phyloP scores from a whole-genome alignment of 768 basidiomycete species.

The Heimioporus sp. region DNA sequence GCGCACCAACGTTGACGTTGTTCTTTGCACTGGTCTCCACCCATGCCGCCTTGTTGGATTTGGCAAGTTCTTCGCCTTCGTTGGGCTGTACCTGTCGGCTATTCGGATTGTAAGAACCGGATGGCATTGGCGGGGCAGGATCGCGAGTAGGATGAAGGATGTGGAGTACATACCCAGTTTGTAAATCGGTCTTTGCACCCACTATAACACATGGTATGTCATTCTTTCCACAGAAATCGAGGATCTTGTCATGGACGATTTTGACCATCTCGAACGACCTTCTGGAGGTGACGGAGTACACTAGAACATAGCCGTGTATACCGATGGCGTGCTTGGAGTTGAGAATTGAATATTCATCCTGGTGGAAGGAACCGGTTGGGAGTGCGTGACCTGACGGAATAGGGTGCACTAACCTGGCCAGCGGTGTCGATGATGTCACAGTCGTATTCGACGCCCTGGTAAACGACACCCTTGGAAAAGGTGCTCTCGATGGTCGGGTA shows the following conservation, averaged over 20 bases:
- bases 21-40: constrained; percentile 89
- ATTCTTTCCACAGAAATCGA: constrained; percentile 79
- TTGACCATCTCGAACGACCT: constrained; percentile 95
- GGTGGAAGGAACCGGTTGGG: neutral
- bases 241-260: constrained; percentile 90
- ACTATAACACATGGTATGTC: constrained; percentile 93
- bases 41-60: constrained; percentile 70
- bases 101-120: constrained; percentile 32
- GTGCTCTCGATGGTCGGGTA: constrained; percentile 95
- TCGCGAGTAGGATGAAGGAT: constrained; percentile 4
- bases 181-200: constrained; percentile 87
- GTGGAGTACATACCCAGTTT: constrained; percentile 56
- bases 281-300: constrained; percentile 88
- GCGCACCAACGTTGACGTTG: constrained; percentile 86
- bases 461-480: constrained; percentile 79
- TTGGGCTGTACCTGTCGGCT: constrained; percentile 70
- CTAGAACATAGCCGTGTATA: constrained; percentile 95
- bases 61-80: constrained; percentile 78
- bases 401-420: constrained; percentile 68
- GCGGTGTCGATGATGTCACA: constrained; percentile 99
- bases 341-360: constrained; percentile 94
- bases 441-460: constrained; percentile 89
- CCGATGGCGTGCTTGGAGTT: constrained; percentile 94
- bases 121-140: constrained; percentile 8
- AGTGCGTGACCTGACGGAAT: constrained; percentile 1